Conservation (phyloP, 129 eudicot species). For the carrot (Daucus carota) region DNA sequence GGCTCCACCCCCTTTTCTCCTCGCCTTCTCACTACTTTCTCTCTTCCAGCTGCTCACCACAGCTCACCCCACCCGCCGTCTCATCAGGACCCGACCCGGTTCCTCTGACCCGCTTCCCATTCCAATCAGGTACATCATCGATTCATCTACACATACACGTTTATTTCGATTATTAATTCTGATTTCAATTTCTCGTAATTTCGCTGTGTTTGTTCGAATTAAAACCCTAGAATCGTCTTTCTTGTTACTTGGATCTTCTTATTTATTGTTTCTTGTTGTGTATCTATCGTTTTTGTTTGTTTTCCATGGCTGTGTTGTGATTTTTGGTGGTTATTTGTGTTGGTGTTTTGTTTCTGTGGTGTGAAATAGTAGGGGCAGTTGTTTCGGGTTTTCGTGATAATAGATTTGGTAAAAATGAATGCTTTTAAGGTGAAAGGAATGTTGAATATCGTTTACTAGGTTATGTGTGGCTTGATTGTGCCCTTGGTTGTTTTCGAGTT, state of each 20-base stretch:
- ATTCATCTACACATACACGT: background rate
- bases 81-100: background rate
- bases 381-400: background rate
- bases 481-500: background rate
- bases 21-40: background rate
- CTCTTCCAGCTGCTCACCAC: background rate
- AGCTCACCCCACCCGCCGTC: no score
- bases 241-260: background rate
- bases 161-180: no score
- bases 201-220: background rate
- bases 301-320: background rate
- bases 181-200: background rate
- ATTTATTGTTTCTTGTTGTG: background rate
- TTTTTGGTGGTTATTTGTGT: no score
- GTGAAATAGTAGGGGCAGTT: background rate
- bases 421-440: no score
- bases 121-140: background rate
- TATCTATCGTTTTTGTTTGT: background rate
- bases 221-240: background rate
- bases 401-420: no score
- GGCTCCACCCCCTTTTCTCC: background rate
- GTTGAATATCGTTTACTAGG: background rate
- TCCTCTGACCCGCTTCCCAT: background rate
- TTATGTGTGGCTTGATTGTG: background rate
- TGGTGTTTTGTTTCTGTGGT: no score